These are phyloP conservation scores for Ormosia semicastrata DNA, from an alignment of 306 rosid genomes.

Conservation along the genomic window DNA sequence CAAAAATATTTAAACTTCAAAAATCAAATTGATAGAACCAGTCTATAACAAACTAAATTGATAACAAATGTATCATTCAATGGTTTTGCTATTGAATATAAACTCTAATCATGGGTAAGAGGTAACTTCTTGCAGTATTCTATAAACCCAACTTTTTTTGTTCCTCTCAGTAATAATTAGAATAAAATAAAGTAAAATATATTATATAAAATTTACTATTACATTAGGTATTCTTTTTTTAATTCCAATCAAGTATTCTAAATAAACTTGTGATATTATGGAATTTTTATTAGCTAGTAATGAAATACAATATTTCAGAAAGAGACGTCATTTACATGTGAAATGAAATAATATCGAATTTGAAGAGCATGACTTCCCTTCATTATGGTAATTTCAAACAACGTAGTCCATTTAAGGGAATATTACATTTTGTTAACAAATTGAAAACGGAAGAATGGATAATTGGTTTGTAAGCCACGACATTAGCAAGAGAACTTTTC, in stretches of 20 bases:
- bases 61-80: too few relatives aligned
- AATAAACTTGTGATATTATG: neutral
- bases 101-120: too few relatives aligned
- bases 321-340: conserved; percentile 19
- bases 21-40: too few relatives aligned
- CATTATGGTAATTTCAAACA: conserved; percentile 22
- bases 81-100: too few relatives aligned
- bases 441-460: conserved; percentile 44
- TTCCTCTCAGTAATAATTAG: neutral
- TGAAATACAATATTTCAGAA: neutral
- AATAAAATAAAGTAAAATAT: neutral
- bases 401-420: conserved; percentile 32
- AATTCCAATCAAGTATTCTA: neutral
- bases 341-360: conserved; percentile 27
- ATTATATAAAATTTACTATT: neutral
- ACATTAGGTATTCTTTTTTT: too few relatives aligned
- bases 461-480: conserved; percentile 23
- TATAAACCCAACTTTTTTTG: too few relatives aligned
- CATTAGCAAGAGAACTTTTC: conserved; percentile 20
- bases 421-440: conserved; percentile 38
- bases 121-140: too few relatives aligned
- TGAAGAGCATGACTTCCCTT: conserved; percentile 24
- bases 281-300: neutral
- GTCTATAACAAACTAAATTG: too few relatives aligned
- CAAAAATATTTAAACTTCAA: too few relatives aligned